Percentiles rank a stretch among this genome's conserved stretches.
Evolutionary conservation across 108 stramenopile species (phyloP).

Genomic region (Conticribra weissflogii): DNA sequence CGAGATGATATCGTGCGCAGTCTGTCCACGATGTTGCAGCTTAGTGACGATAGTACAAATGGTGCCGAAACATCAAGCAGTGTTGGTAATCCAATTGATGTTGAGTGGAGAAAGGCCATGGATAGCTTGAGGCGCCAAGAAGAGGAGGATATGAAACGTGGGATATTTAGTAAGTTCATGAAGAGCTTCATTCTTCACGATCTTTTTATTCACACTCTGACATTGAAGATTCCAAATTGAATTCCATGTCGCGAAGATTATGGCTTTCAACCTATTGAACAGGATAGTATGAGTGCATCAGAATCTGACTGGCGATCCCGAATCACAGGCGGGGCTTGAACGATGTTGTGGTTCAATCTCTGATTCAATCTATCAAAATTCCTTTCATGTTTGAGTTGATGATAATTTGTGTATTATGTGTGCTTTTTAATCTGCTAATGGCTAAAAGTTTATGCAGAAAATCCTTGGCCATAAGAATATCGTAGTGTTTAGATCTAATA

Average conservation of each 20-base stretch:
- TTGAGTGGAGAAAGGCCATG: constrained; percentile 88
- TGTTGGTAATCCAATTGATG: constrained; percentile 52
- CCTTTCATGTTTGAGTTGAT: no score
- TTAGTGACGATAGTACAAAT: constrained; percentile 27
- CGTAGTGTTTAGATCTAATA: no score
- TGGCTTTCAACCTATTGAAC: constrained; percentile 61
- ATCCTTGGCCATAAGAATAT: no score
- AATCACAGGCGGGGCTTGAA: constrained; percentile 29
- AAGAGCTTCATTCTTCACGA: neutral
- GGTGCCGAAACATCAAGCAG: constrained; percentile 1
- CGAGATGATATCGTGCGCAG: constrained; percentile 49
- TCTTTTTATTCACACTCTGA: neutral
- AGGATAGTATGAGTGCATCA: constrained; percentile 1
- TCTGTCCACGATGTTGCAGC: constrained; percentile 26
- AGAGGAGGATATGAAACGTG: constrained; percentile 65
- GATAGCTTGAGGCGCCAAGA: constrained; percentile 83
- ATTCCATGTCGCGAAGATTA: no score
- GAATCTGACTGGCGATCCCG: constrained; percentile 37
- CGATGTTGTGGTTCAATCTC: no score
- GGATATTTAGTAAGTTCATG: constrained; percentile 62
- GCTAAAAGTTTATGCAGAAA: no score
- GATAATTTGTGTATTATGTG: no score
- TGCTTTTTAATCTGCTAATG: no score
- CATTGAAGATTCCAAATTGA: neutral
- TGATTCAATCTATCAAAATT: no score